Evolutionary conservation across 257 asterid species (phyloP), one percentile per base, ranked within the genome.

Genomic region (Nicotiana attenuata): DNA sequence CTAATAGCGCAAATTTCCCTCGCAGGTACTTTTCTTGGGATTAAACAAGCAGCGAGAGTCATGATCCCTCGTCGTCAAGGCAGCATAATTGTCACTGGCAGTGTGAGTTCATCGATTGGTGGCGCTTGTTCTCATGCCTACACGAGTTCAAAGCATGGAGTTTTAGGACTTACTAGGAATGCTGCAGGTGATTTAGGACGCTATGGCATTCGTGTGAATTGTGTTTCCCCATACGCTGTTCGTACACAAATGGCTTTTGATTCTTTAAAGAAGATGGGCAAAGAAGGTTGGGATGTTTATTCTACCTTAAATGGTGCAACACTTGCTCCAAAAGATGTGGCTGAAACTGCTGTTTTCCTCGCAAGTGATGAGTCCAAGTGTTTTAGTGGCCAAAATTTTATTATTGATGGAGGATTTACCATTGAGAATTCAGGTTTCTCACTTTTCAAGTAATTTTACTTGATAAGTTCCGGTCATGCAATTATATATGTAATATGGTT

Each of bases 401-500:
- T 86, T 20, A 79, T 90, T 14, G 92, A 90, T 78, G 91, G 90
- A 28, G 90, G 92, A 24, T 88, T 83, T 64, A 88, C 87, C 5
- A 80, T 83, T 50, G 85, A 66, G 33, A 88, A 88, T 81, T 83
- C 35, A 3, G 63, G 76, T 14, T 82, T 82, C 3, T 78, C 69
- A 31, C 38, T 78, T 22, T 60, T 57, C 82, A 78, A 78, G 33
- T 60, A 60, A 63, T 15, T 41, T 20, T 73, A 73, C 13, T 26
- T 28, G 20, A 64, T 64, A 64, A 28, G 71, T 33, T 60, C 22
- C 5, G 1, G 65, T 60, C 4, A 33, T 31, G 15, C 53, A 47
- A 47, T 8, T 9, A 11, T 29, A 29, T 29, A 29, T 10, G 53
- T 10, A 9, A 10, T 50, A 50, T 50, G 56, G 45, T 38, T 38